Percentiles rank a stretch among this genome's conserved stretches.
These are phyloP conservation scores for Eucalyptus cloeziana DNA, from an alignment of 345 rosid species.

Conservation along the genomic window DNA sequence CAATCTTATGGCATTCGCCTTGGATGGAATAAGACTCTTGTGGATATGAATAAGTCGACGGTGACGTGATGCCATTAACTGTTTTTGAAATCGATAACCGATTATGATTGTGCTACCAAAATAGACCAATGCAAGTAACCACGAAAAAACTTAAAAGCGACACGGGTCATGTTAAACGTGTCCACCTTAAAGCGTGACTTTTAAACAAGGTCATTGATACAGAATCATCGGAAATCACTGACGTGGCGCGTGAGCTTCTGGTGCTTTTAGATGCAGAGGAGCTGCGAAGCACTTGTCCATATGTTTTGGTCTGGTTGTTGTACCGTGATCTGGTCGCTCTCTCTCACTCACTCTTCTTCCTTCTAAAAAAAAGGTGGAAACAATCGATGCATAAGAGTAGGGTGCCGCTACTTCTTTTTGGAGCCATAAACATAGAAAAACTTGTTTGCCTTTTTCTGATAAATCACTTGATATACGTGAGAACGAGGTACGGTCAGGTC, in stretches of 20 bases:
- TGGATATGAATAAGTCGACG: background rate
- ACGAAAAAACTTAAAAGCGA: background rate
- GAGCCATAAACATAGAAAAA: background rate
- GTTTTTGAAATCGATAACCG: too few species aligned
- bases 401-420: background rate
- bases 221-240: too few species aligned
- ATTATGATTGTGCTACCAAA: too few species aligned
- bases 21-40: background rate
- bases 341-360: background rate
- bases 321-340: background rate
- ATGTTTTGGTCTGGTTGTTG: background rate
- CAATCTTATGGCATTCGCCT: background rate
- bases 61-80: background rate
- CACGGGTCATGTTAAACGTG: background rate
- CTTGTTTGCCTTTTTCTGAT: too few species aligned
- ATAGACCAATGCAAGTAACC: too few species aligned
- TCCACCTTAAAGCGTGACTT: background rate
- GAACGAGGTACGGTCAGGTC: background rate
- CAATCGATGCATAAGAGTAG: background rate
- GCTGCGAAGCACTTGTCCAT: background rate
- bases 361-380: background rate
- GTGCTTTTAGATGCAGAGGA: background rate
- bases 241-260: too few species aligned
- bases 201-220: background rate
- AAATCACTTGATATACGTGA: background rate